These are phyloP conservation scores for Silene conica DNA, from an alignment of 148 eudicot genomes.

Conservation along the genomic window DNA sequence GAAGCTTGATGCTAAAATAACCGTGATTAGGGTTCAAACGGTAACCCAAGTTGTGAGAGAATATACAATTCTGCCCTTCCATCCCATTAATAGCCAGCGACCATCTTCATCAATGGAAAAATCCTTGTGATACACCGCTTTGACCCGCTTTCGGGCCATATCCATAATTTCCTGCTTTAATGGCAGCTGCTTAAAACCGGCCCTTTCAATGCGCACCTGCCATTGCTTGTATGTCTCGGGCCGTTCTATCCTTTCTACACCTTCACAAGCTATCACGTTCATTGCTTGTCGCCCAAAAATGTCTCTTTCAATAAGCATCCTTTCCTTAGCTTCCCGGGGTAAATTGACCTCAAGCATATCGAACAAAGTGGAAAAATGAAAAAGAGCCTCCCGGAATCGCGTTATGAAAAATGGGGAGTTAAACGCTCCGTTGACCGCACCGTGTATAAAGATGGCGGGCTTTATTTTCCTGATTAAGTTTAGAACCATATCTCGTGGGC, in stretches of 20 bases:
- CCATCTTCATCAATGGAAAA: slow-evolving; percentile 66
- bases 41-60: slow-evolving; percentile 65
- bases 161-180: slow-evolving; percentile 45
- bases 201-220: slow-evolving; percentile 66
- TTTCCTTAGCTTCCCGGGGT: slow-evolving; percentile 59
- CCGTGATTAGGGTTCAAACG: slow-evolving; percentile 6
- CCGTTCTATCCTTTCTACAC: slow-evolving; percentile 70
- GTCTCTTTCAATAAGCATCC: slow-evolving; percentile 60
- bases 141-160: slow-evolving; percentile 47
- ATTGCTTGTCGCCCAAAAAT: slow-evolving; percentile 61
- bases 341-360: slow-evolving; percentile 68
- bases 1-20: background rate
- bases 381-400: slow-evolving; percentile 70
- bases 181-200: slow-evolving; percentile 58
- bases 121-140: slow-evolving; percentile 55
- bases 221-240: slow-evolving; percentile 89
- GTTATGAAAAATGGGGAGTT: slow-evolving; percentile 70
- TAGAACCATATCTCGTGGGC: slow-evolving; percentile 64
- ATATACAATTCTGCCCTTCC: slow-evolving; percentile 68
- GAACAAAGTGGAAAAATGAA: slow-evolving; percentile 66
- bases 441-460: slow-evolving; percentile 55
- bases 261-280: slow-evolving; percentile 79
- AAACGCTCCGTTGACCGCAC: slow-evolving; percentile 59
- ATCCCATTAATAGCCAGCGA: slow-evolving; percentile 69
- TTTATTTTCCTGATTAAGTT: slow-evolving; percentile 49